Percentiles rank a stretch among this genome's conserved stretches.
These are phyloP conservation scores for Tolypocladium nubicola DNA, from an alignment of 2,329 filamentous ascomycete species.

Conservation along the genomic window DNA sequence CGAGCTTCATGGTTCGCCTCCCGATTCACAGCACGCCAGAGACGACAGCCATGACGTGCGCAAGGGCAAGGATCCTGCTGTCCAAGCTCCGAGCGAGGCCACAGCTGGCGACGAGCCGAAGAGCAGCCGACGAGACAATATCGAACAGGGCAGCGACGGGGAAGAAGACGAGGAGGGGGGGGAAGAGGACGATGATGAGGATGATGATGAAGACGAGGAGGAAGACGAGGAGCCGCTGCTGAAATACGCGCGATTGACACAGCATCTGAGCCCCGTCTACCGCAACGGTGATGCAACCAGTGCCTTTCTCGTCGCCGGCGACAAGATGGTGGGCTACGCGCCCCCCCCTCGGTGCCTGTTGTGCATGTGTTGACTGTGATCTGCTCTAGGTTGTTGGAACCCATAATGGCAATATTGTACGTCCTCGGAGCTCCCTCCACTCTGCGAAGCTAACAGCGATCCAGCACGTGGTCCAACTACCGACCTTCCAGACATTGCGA, in stretches of 20 bases:
- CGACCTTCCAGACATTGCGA: conserved; percentile 68
- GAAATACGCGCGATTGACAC: conserved; percentile 84
- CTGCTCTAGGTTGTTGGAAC: conserved; percentile 69
- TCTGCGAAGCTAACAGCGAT: conserved; percentile 14
- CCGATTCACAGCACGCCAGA: not conserved
- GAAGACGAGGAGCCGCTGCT: conserved; percentile 90
- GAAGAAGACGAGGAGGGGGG: conserved; percentile 26
- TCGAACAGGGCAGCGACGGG: conserved; percentile 12
- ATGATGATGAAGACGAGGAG: conserved; percentile 60
- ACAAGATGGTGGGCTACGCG: conserved; percentile 74
- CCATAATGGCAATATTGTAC: conserved; percentile 91
- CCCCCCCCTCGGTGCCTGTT: conserved; percentile 7
- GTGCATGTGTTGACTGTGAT: conserved; percentile 16
- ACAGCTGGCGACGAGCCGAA: conserved; percentile 6
- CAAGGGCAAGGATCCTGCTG: not conserved
- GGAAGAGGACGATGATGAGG: conserved; percentile 32
- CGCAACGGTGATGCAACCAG: conserved; percentile 93
- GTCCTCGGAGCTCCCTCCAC: conserved; percentile 17
- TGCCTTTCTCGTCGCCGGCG: conserved; percentile 77
- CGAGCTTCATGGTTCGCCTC: not conserved
- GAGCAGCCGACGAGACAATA: conserved; percentile 9
- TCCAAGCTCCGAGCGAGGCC: not conserved
- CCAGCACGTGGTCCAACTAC: conserved; percentile 77
- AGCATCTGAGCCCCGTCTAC: conserved; percentile 70
- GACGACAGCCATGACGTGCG: not conserved